phyloP scores from a whole-genome alignment of 2,329 filamentous ascomycete genomes.

The Chaetomiaceae sp. region DNA sequence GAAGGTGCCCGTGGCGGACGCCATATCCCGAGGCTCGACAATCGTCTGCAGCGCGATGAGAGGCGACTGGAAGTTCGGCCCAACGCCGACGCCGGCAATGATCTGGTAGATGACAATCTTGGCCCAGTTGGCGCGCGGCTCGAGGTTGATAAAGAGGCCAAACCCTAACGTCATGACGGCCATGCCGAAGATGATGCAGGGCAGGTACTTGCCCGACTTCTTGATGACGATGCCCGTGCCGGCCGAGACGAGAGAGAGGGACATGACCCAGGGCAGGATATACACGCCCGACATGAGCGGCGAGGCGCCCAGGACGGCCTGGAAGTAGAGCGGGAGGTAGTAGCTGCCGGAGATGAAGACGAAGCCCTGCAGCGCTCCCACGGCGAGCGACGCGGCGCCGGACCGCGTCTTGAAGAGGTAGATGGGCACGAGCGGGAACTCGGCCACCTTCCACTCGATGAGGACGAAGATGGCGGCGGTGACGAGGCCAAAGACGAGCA shows the following conservation, averaged over 20 bases:
- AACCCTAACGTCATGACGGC: constrained; percentile 55
- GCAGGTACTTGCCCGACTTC: constrained; percentile 55
- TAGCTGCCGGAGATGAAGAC: constrained; percentile 64
- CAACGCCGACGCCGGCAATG: constrained; percentile 56
- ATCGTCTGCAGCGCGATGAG: constrained; percentile 61
- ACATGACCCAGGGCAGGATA: constrained; percentile 56
- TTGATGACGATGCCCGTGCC: constrained; percentile 41
- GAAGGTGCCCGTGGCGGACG: constrained; percentile 59
- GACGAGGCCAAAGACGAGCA: constrained; percentile 56
- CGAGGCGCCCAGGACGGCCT: constrained; percentile 58
- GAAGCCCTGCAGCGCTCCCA: constrained; percentile 45
- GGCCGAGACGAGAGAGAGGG: constrained; percentile 42
- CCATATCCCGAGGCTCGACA: constrained; percentile 56
- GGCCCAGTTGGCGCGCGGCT: constrained; percentile 43
- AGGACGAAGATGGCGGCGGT: constrained; percentile 50
- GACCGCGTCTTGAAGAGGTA: constrained; percentile 53
- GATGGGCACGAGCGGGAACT: constrained; percentile 65
- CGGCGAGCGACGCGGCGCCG: constrained; percentile 52
- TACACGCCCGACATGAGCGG: constrained; percentile 59
- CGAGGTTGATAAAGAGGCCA: constrained; percentile 53
- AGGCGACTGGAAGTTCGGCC: constrained; percentile 59
- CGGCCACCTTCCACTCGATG: constrained; percentile 60
- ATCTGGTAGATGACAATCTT: constrained; percentile 54
- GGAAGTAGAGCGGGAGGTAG: constrained; percentile 70
- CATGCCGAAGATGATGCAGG: constrained; percentile 51